Conservation (phyloP, 2,329 filamentous ascomycete genomes). For the Claviceps sp. region DNA sequence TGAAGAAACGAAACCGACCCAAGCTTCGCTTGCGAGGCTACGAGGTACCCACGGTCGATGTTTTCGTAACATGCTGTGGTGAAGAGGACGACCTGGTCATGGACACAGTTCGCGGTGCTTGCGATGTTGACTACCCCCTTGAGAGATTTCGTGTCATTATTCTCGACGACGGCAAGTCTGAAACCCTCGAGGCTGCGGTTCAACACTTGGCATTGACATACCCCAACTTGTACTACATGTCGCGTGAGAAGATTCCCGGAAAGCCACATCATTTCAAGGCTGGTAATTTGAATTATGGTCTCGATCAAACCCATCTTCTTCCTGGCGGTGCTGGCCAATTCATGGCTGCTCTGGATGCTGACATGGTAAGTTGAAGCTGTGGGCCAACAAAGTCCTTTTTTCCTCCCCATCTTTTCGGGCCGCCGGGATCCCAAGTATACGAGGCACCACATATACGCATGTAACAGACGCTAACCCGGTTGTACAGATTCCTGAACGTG, state of each 20-base stretch:
- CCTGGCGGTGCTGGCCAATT: slow-evolving; percentile 42
- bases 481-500: slow-evolving; percentile 39
- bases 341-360: slow-evolving; percentile 51
- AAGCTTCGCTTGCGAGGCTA: slow-evolving; percentile 37
- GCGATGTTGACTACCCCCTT: slow-evolving; percentile 38
- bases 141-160: slow-evolving; percentile 40
- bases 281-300: slow-evolving; percentile 49
- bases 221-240: slow-evolving; percentile 39
- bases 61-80: slow-evolving; percentile 44
- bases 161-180: slow-evolving; percentile 39
- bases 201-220: slow-evolving; percentile 24
- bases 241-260: slow-evolving; percentile 34
- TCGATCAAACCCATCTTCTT: slow-evolving; percentile 34
- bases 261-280: slow-evolving; percentile 48
- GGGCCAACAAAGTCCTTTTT: neutral
- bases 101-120: slow-evolving; percentile 42
- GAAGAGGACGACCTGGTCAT: slow-evolving; percentile 43
- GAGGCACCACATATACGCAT: too few relatives aligned
- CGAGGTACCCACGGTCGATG: slow-evolving; percentile 39
- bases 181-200: slow-evolving; percentile 26
- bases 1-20: slow-evolving; percentile 39
- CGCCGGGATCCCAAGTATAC: too few relatives aligned
- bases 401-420: neutral
- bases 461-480: too few relatives aligned
- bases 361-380: slow-evolving; percentile 34